A percentile compares a stretch with the other conserved stretches of the same genome.
These are phyloP conservation scores for Haplosporangium gracile DNA, from an alignment of 192 early-diverging fungal genomes.

Conservation along the genomic window DNA sequence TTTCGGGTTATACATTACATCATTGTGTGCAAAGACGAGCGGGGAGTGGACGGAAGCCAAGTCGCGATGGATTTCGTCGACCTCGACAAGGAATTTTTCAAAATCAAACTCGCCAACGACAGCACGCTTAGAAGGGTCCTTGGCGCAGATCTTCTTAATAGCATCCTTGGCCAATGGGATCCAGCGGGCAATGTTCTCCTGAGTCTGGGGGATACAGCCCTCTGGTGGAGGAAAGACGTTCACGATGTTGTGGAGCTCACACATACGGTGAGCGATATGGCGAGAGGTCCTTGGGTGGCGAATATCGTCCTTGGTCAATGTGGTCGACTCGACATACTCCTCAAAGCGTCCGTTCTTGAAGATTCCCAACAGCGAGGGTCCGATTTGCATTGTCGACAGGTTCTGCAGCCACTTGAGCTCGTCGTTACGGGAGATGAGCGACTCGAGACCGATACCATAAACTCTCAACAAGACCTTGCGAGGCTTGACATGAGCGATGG, in stretches of 20 bases:
- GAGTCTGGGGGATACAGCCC: conserved; percentile 69
- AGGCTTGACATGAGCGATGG: not conserved
- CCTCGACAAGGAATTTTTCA: conserved; percentile 59
- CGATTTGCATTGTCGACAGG: conserved; percentile 78
- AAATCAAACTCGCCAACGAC: conserved; percentile 61
- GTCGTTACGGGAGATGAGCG: conserved; percentile 81
- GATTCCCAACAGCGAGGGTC: conserved; percentile 78
- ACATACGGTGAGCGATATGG: conserved; percentile 80
- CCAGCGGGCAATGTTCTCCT: conserved; percentile 78
- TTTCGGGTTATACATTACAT: conserved; percentile 62
- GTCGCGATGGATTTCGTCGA: conserved; percentile 60
- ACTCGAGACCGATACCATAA: conserved; percentile 86
- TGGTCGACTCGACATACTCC: conserved; percentile 82
- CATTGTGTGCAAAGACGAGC: conserved; percentile 92
- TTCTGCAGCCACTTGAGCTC: conserved; percentile 85
- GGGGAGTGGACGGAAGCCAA: conserved; percentile 65
- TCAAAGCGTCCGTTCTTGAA: conserved; percentile 92
- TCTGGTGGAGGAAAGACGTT: conserved; percentile 68
- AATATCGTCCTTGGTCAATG: conserved; percentile 78
- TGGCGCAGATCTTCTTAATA: conserved; percentile 42
- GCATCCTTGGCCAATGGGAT: conserved; percentile 57
- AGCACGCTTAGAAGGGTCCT: conserved; percentile 30
- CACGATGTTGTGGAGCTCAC: conserved; percentile 80
- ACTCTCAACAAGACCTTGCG: conserved; percentile 75
- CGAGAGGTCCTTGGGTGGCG: conserved; percentile 71